Evolutionary conservation across 345 rosid species (phyloP).

Genomic region (Sonneratia alba): DNA sequence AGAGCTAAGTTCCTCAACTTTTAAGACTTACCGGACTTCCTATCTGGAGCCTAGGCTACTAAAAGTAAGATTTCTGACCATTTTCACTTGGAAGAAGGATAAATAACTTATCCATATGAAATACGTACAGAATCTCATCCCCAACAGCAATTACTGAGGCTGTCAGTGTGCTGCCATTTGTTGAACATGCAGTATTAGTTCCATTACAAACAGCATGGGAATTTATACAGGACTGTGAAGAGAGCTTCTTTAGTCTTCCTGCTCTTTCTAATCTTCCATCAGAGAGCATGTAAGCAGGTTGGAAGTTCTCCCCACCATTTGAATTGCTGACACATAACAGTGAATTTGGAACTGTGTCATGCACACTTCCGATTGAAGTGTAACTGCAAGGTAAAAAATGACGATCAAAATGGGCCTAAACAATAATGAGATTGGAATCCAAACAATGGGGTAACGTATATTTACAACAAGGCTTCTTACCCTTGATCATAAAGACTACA

Average conservation of each 20-base stretch:
- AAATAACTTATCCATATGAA: conserved; percentile 17
- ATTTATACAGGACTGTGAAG: conserved; percentile 16
- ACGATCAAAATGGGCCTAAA: not conserved
- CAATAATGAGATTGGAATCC: not conserved
- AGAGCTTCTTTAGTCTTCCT: conserved; percentile 66
- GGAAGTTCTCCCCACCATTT: conserved; percentile 44
- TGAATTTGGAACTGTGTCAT: conserved; percentile 89
- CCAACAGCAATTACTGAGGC: conserved; percentile 78
- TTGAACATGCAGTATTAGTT: conserved; percentile 26
- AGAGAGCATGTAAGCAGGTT: conserved; percentile 91
- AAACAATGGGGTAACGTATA: not conserved
- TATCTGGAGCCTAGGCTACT: not conserved
- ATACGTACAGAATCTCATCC: conserved; percentile 97
- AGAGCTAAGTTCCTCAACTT: not conserved
- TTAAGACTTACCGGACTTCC: not conserved
- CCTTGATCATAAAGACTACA: conserved; percentile 97
- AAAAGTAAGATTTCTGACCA: not conserved
- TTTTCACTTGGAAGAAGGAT: not conserved
- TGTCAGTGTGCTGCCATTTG: conserved; percentile 35
- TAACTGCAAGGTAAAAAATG: conserved; percentile 35
- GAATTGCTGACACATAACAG: conserved; percentile 43
- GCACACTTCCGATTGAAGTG: conserved; percentile 91
- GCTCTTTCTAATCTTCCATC: conserved; percentile 98
- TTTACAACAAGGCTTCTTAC: conserved; percentile 26
- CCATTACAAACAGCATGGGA: conserved; percentile 22